Evolutionary conservation across 2,329 filamentous ascomycete species (phyloP), one percentile per base, ranked within the genome.

Genomic region (Fusarium sp.): DNA sequence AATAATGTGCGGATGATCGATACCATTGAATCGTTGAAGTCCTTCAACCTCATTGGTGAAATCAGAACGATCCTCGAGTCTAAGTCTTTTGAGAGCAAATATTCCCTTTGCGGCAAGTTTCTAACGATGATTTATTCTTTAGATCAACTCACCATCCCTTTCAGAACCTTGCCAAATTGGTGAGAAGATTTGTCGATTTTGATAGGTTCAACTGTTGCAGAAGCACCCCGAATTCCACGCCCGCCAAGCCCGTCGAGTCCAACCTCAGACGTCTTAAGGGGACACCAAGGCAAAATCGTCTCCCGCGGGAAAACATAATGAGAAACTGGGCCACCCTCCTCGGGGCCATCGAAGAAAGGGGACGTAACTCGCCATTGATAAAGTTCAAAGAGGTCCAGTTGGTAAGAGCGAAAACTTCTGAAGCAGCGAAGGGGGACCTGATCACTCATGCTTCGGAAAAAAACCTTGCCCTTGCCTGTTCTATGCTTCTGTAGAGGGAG

Each of bases 401-500:
- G 9, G 20, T 6, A 7, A 5, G 1, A 3, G 6, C 30, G 18
- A 2, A 32, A 49, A 1, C 15, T 13, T 17, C n/a, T 18, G 18
- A 49, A 49, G n/a, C 46, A 49, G 4, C 10, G 14, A 33, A 23
- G 30, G 30, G 30, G 30, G 4, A n/a, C n/a, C n/a, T n/a, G n/a
- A n/a, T n/a, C n/a, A n/a, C n/a, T n/a, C n/a, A n/a, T n/a, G n/a
- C n/a, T n/a, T 23, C 20, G 13, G n/a, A 49, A 2, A 23, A 14
- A 23, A 23, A 23, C 20, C 20, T 23, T 23, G 20, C 20, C 20
- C 20, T 23, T 23, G 20, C 20, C 20, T 23, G 20, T 23, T 23
- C 20, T 23, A 23, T 23, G 20, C 20, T 23, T 23, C 20, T 23
- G 15, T 3, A 49, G 15, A n/a, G 46, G 30, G 12, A 49, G 46